Percentiles rank a stretch among this genome's conserved stretches.
phyloP scores from a whole-genome alignment of 371 early-diverging fungal species.

The Vairimorpha necatrix region DNA sequence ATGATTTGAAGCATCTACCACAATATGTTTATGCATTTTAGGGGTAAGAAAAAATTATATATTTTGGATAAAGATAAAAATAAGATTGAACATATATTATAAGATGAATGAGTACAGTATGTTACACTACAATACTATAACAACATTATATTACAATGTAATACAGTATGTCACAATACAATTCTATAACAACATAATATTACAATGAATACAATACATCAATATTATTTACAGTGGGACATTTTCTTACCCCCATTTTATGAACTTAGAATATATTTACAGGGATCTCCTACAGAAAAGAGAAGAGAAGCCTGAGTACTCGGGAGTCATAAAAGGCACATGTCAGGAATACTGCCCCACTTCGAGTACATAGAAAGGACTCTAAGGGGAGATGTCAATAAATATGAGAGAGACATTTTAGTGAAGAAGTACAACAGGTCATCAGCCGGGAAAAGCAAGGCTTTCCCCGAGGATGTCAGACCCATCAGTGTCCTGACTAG shows the following conservation, averaged over 20 bases:
- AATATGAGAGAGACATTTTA: constrained; percentile 55
- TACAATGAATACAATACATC: no score
- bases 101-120: no score
- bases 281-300: background rate
- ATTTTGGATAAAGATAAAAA: no score
- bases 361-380: constrained; percentile 47
- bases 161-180: no score
- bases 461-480: constrained; percentile 78
- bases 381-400: constrained; percentile 44
- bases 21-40: constrained; percentile 66
- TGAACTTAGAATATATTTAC: constrained; percentile 18
- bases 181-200: no score
- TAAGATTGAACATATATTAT: no score
- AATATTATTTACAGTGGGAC: no score
- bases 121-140: no score
- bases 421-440: constrained; percentile 79
- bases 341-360: constrained; percentile 56
- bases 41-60: background rate
- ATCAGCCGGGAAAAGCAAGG: constrained; percentile 77
- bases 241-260: background rate
- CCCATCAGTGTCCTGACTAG: constrained; percentile 70
- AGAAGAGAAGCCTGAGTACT: background rate
- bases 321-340: constrained; percentile 18
- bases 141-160: no score
- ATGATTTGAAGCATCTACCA: constrained; percentile 98